Percentiles rank a stretch among this genome's conserved stretches.
Evolutionary conservation across 2,329 filamentous ascomycete genomes (phyloP).

Genomic region (Purpureocillium takamizusanense): DNA sequence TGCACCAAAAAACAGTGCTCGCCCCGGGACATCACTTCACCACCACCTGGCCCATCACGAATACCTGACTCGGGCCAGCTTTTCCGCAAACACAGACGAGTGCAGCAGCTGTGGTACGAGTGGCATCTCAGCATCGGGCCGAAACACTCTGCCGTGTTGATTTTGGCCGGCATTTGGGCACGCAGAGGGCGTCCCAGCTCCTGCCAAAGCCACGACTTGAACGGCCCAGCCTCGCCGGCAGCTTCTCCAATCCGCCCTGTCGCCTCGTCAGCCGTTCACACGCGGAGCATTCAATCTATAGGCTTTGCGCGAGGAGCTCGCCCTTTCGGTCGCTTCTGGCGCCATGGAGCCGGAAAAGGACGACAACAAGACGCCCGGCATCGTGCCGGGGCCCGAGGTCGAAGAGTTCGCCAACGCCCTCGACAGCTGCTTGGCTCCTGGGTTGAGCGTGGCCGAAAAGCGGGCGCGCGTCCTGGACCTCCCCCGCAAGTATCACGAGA

Average conservation of each 20-base stretch:
- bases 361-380: conserved; percentile 20
- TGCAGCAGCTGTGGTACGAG: too few species aligned
- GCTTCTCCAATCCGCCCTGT: neutral
- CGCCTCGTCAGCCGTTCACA: neutral
- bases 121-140: too few species aligned
- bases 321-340: neutral
- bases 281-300: too few species aligned
- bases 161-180: neutral
- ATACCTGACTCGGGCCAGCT: too few species aligned
- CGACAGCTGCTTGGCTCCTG: conserved; percentile 58
- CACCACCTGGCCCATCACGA: too few species aligned
- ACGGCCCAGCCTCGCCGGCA: neutral
- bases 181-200: neutral
- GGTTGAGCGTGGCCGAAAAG: conserved; percentile 41
- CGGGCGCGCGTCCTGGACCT: conserved; percentile 61
- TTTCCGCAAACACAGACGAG: too few species aligned
- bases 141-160: too few species aligned
- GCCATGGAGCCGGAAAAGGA: conserved; percentile 11
- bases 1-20: too few species aligned
- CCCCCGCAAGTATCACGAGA: conserved; percentile 45
- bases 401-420: conserved; percentile 78
- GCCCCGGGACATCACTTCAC: too few species aligned
- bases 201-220: neutral
- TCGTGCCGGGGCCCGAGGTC: conserved; percentile 69
- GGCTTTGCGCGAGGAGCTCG: neutral